Conservation (phyloP, 495 filamentous ascomycete genomes). For the Penicillium pancosmium region DNA sequence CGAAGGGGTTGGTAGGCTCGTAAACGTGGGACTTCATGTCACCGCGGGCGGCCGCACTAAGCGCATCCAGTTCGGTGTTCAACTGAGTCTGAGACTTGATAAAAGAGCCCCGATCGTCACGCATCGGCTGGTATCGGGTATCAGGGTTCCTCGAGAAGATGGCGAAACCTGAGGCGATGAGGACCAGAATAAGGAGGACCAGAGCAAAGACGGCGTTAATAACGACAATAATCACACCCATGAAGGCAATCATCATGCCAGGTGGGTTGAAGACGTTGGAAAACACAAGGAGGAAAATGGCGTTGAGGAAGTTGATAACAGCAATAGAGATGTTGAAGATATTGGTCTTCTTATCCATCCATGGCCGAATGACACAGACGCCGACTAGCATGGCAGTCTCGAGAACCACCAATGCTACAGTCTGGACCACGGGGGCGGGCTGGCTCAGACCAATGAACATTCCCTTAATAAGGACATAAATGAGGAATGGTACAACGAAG, state of each 20-base stretch:
- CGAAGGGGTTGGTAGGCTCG: conserved; percentile 65
- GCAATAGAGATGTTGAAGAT: conserved; percentile 94
- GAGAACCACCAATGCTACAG: conserved; percentile 81
- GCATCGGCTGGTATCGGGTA: conserved; percentile 94
- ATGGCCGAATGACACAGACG: conserved; percentile 81
- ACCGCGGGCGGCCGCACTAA: conserved; percentile 89
- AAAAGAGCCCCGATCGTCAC: conserved; percentile 93
- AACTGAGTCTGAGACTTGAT: conserved; percentile 97
- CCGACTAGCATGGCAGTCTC: conserved; percentile 80
- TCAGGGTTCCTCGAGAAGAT: conserved; percentile 95
- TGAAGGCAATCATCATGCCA: conserved; percentile 85
- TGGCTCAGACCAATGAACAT: conserved; percentile 92
- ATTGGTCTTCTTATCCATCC: conserved; percentile 99
- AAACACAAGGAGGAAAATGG: conserved; percentile 82
- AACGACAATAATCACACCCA: conserved; percentile 93
- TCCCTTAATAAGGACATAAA: conserved; percentile 81
- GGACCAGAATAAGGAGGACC: conserved; percentile 82
- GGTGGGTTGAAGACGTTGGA: conserved; percentile 85
- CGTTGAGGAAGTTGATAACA: conserved; percentile 87
- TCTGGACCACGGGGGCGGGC: conserved; percentile 71
- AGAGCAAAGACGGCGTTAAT: conserved; percentile 87
- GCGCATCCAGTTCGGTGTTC: conserved; percentile 86
- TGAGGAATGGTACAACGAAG: conserved; percentile 83
- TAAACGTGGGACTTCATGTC: conserved; percentile 71
- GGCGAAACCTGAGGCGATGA: conserved; percentile 80